These are phyloP conservation scores for Sabuloglossum arenarium DNA, from an alignment of 495 filamentous ascomycete species.

Conservation along the genomic window DNA sequence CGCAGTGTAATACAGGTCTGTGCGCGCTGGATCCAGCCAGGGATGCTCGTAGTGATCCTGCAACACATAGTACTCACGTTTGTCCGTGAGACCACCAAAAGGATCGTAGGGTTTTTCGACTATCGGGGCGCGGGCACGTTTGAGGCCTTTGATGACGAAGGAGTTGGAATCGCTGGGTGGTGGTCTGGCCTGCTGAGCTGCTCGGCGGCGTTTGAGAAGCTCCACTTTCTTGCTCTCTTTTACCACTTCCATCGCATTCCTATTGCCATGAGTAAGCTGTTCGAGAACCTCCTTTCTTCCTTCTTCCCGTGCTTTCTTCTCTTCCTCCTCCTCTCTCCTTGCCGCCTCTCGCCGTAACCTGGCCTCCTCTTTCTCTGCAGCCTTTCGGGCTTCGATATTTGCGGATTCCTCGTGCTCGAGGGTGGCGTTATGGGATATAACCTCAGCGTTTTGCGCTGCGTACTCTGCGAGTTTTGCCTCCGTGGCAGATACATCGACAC, in stretches of 20 bases:
- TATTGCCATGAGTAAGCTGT: conserved; percentile 22
- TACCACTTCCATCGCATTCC: conserved; percentile 27
- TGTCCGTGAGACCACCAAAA: conserved; percentile 52
- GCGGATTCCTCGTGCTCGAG: conserved; percentile 31
- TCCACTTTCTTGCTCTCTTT: conserved; percentile 36
- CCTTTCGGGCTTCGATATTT: conserved; percentile 33
- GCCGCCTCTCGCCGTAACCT: conserved; percentile 31
- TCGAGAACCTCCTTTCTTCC: conserved; percentile 36
- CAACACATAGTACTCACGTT: conserved; percentile 47
- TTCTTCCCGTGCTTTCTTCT: conserved; percentile 35
- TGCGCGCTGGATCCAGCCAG: conserved; percentile 40
- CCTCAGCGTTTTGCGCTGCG: conserved; percentile 39
- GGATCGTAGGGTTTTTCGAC: conserved; percentile 64
- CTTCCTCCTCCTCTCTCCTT: conserved; percentile 36
- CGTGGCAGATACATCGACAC: conserved; percentile 44
- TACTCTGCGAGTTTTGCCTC: conserved; percentile 48
- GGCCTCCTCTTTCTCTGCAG: conserved; percentile 49
- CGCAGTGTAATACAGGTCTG: conserved; percentile 37
- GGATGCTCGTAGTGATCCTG: conserved; percentile 39
- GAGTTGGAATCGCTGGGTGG: conserved; percentile 5
- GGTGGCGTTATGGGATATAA: conserved; percentile 32
- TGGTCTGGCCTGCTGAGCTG: conserved; percentile 17
- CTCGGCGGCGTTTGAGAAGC: conserved; percentile 8
- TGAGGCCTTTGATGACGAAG: conserved; percentile 56
- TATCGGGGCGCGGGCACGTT: conserved; percentile 34